Conservation (phyloP, 352 stramenopile species). For the Phytophthora colocasiae region DNA sequence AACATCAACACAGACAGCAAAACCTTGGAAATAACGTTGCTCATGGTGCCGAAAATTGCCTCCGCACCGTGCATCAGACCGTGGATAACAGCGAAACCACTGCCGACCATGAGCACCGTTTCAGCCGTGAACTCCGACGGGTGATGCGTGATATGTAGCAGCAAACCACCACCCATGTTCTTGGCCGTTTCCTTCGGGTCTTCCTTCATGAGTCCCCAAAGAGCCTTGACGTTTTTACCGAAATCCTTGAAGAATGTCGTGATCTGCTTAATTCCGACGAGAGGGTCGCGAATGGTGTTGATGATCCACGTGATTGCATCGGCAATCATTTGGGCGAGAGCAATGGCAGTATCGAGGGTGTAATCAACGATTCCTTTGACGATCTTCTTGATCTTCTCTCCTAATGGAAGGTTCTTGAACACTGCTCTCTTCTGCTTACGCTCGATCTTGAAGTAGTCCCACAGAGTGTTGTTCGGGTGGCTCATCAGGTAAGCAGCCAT, state of each 20-base stretch:
- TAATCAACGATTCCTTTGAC: conserved; percentile 22
- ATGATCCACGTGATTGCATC: conserved; percentile 28
- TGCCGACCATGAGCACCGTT: conserved; percentile 20
- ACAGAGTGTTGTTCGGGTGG: conserved; percentile 37
- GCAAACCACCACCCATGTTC: conserved; percentile 34
- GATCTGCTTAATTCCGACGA: conserved; percentile 23
- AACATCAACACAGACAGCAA: conserved; percentile 36
- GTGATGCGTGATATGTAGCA: conserved; percentile 35
- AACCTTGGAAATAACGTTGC: conserved; percentile 21
- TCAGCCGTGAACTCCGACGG: conserved; percentile 37
- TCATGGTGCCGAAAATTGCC: conserved; percentile 27
- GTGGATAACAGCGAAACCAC: conserved; percentile 29
- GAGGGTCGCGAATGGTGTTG: conserved; percentile 26
- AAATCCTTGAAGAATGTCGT: conserved; percentile 26
- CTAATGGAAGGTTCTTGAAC: conserved; percentile 16
- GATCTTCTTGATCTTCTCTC: conserved; percentile 11
- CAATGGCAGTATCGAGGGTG: conserved; percentile 23
- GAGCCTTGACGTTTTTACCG: conserved; percentile 19
- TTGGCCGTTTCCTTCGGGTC: conserved; percentile 28
- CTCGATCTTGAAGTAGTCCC: conserved; percentile 41
- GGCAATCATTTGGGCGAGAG: conserved; percentile 18
- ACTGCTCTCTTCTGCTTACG: conserved; percentile 20
- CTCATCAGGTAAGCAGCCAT: conserved; percentile 35
- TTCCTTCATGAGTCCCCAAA: conserved; percentile 28
- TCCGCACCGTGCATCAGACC: conserved; percentile 28